Evolutionary conservation across 306 rosid genomes (phyloP), one percentile per base, ranked within the genome.

Genomic region (Trifolium repens): DNA sequence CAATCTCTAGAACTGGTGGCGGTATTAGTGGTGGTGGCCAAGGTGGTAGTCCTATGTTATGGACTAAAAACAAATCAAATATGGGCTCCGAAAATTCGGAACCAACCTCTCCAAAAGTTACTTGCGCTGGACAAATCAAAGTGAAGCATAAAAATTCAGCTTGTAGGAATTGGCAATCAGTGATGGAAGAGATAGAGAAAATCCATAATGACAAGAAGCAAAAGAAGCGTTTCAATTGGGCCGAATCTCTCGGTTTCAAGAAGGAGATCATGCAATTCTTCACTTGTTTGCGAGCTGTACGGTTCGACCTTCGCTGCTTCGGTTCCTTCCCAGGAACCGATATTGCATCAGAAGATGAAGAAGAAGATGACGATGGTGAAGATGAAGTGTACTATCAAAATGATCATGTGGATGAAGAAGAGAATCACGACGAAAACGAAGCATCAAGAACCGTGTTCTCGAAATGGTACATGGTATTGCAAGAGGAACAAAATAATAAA

Each of bases 61-160:
- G 98, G 98, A 55, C 87, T 32, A 94, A 91, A 81, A 71, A 82
- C 43, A 94, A 91, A 85, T 52, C 91, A 14, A 39, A 39, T 39
- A 85, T 84, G 87, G 88, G 79, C 15, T 67, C 91, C 0, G 97
- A 90, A 15, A 82, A 85, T 24, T 50, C 89, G 1, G 97, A 92
- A n/a, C 99, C 99, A 1, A 94, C 93, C 3, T 94, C 99, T 1
- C 99, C 98, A 0, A 94, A 94, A 79, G 97, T 94, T 4, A 94
- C 97, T 0, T 94, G 97, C 19, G 96, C 97, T 1, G 99, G 99
- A 1, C 96, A 94, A 82, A 94, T 94, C 84, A 94, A 94, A 73
- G 91, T 90, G 66, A 61, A 92, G 74, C 96, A 85, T 13, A 87
- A 88, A 53, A 10, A 86, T 9, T 46, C 76, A 5, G 43, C 89